These are phyloP conservation scores for Bocquillonia castaneifolia DNA, from an alignment of 441 rosid species.

Conservation along the genomic window DNA sequence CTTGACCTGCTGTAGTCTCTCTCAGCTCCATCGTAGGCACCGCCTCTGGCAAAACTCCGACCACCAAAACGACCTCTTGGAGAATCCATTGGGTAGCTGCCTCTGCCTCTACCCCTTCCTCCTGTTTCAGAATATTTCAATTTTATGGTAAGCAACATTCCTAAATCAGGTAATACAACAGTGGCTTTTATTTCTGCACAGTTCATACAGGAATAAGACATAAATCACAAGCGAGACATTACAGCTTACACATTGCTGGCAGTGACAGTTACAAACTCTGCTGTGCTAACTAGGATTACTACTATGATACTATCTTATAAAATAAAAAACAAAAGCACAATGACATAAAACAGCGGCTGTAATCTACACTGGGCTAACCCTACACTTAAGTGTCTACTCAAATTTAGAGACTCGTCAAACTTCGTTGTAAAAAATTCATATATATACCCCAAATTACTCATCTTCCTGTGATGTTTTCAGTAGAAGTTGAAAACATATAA, in stretches of 20 bases:
- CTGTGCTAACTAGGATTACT: too few species aligned
- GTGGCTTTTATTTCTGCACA: not conserved
- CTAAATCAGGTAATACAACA: not conserved
- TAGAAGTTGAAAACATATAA: not conserved
- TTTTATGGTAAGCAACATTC: not conserved
- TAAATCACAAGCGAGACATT: not conserved
- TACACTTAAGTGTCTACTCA: not conserved
- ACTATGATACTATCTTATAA: too few species aligned
- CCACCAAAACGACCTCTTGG: conserved; percentile 43
- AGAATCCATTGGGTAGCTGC: conserved; percentile 43
- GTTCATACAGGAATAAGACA: not conserved
- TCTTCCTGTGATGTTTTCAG: not conserved
- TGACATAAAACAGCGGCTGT: not conserved
- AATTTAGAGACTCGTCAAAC: not conserved
- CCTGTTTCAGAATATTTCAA: conserved; percentile 26
- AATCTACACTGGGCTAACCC: not conserved
- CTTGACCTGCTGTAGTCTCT: conserved; percentile 42
- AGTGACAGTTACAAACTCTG: too few species aligned
- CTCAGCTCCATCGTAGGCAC: conserved; percentile 38
- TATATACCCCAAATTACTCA: not conserved
- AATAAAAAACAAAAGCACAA: not conserved
- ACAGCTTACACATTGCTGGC: not conserved
- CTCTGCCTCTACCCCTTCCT: conserved; percentile 57
- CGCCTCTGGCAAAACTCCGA: conserved; percentile 40
- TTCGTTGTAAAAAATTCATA: not conserved